A percentile compares a stretch with the other conserved stretches of the same genome.
Conservation (phyloP, 192 early-diverging fungal genomes). For the Coemansia sp. region DNA sequence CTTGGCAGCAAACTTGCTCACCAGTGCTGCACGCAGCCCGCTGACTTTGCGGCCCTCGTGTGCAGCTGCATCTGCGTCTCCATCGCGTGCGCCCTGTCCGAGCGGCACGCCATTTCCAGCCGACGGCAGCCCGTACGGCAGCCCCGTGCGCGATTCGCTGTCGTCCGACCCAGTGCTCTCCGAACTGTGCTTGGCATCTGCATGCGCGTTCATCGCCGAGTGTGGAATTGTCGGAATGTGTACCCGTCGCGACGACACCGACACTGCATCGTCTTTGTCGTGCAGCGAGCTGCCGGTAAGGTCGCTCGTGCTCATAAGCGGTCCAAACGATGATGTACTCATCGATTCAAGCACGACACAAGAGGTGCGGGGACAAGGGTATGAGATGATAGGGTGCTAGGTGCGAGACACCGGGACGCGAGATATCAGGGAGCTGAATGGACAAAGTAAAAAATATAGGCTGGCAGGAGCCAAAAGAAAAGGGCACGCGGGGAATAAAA, state of each 20-base stretch:
- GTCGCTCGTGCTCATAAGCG: slow-evolving; percentile 16
- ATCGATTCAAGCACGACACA: slow-evolving; percentile 4
- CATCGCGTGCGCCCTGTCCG: slow-evolving; percentile 9
- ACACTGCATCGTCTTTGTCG: slow-evolving; percentile 25
- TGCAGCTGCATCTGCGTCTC: neutral
- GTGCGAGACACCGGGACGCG: neutral
- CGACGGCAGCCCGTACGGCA: slow-evolving; percentile 44
- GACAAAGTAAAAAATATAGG: too few species aligned
- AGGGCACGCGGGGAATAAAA: neutral
- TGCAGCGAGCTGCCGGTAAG: slow-evolving; percentile 12
- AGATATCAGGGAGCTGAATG: too few species aligned
- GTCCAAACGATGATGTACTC: slow-evolving; percentile 22
- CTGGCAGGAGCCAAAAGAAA: too few species aligned
- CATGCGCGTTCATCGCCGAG: slow-evolving; percentile 25
- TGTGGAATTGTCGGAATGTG: slow-evolving; percentile 48
- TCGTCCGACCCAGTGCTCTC: slow-evolving; percentile 12
- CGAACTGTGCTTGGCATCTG: slow-evolving; percentile 8
- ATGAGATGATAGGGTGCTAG: neutral
- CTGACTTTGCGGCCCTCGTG: slow-evolving; percentile 26
- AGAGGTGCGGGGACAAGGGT: too few species aligned
- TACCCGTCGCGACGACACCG: slow-evolving; percentile 32
- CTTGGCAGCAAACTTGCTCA: slow-evolving; percentile 45
- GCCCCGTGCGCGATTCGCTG: slow-evolving; percentile 8
- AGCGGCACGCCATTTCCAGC: slow-evolving; percentile 37
- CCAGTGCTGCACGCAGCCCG: slow-evolving; percentile 42